A percentile compares a stretch with the other conserved stretches of the same genome.
Conservation (phyloP, 2,329 filamentous ascomycete genomes). For the Fonsecaea monophora region DNA sequence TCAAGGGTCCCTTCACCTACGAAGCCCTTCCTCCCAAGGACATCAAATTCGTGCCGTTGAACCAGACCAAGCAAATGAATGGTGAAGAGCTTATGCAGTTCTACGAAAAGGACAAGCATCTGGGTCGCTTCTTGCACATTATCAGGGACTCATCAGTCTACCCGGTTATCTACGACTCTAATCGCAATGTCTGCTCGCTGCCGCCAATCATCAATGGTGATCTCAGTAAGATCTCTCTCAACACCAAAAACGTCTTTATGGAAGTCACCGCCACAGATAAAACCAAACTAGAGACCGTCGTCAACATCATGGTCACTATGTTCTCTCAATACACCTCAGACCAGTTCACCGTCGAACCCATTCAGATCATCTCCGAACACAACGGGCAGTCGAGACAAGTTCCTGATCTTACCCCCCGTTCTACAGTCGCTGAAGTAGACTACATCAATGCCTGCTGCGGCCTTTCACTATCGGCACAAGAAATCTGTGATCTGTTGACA, state of each 20-base stretch:
- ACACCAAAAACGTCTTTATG: slow-evolving; percentile 94
- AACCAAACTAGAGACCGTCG: slow-evolving; percentile 95
- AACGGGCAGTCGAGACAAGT: slow-evolving; percentile 82
- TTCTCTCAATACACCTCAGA: slow-evolving; percentile 91
- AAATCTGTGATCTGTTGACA: slow-evolving; percentile 78
- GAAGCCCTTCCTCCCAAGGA: slow-evolving; percentile 90
- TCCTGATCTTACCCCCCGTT: slow-evolving; percentile 78
- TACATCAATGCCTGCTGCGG: slow-evolving; percentile 96
- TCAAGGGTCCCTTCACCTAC: slow-evolving; percentile 95
- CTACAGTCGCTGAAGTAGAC: slow-evolving; percentile 81
- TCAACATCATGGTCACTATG: slow-evolving; percentile 96
- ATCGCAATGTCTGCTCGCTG: slow-evolving; percentile 85
- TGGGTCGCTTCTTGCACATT: slow-evolving; percentile 90
- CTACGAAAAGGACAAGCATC: slow-evolving; percentile 91
- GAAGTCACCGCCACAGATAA: slow-evolving; percentile 95
- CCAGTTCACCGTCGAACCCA: slow-evolving; percentile 89
- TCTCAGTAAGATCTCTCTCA: slow-evolving; percentile 90
- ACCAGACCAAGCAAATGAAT: slow-evolving; percentile 88
- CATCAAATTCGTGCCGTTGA: slow-evolving; percentile 88
- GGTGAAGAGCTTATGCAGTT: slow-evolving; percentile 89
- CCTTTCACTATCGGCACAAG: slow-evolving; percentile 73
- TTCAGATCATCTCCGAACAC: slow-evolving; percentile 90
- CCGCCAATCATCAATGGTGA: slow-evolving; percentile 98
- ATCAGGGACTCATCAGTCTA: slow-evolving; percentile 93
- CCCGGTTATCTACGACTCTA: slow-evolving; percentile 91